Conservation (phyloP, 495 filamentous ascomycete species). For the Tuber microsphaerosporum region DNA sequence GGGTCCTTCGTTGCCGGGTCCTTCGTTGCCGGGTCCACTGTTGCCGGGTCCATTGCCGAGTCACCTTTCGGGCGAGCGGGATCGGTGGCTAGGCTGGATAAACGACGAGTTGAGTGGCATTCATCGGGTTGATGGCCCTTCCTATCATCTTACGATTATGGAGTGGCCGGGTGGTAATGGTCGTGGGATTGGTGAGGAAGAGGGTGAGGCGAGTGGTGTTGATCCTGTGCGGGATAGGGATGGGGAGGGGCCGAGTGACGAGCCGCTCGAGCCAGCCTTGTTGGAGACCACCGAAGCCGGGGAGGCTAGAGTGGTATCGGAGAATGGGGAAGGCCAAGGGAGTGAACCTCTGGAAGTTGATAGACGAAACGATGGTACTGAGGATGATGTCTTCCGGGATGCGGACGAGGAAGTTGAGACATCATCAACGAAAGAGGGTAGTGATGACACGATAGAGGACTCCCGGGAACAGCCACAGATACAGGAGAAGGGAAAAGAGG, state of each 20-base stretch:
- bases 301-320: background rate
- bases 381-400: background rate
- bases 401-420: background rate
- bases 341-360: background rate
- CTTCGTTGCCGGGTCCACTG: too few relatives aligned
- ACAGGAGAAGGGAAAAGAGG: conserved; percentile 5
- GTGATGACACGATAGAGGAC: background rate
- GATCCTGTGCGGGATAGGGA: background rate
- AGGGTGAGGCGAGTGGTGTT: background rate
- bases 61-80: conserved; percentile 8
- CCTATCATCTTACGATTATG: conserved; percentile 23
- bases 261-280: background rate
- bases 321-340: background rate
- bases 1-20: background rate
- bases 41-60: too few relatives aligned
- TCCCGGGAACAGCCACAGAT: background rate
- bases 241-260: conserved; percentile 2
- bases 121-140: conserved; percentile 11
- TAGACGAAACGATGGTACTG: background rate
- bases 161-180: conserved; percentile 25
- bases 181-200: conserved; percentile 61
- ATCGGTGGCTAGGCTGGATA: conserved; percentile 30
- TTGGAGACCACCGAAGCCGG: background rate
- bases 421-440: background rate
- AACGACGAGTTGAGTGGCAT: conserved; percentile 26